A percentile compares a stretch with the other conserved stretches of the same genome.
Conservation (phyloP, 345 rosid genomes). For the Balakata baccata region DNA sequence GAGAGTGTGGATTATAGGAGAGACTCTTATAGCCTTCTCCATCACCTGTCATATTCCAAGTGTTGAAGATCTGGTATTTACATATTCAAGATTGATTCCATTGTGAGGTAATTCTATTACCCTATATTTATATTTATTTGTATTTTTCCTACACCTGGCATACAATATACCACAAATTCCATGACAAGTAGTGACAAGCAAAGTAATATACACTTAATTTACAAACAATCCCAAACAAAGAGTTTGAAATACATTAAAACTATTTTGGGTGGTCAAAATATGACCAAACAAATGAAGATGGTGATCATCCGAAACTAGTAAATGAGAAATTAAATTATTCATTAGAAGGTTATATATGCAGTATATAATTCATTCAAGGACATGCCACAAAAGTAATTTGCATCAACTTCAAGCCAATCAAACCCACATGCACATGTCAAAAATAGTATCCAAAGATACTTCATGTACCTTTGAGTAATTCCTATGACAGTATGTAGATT, state of each 20-base stretch:
- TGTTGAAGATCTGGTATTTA: too few relatives aligned
- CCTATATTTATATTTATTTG: too few relatives aligned
- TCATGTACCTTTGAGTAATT: slow-evolving; percentile 84
- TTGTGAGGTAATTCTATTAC: too few relatives aligned
- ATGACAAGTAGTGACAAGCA: not conserved
- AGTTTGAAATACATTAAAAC: not conserved
- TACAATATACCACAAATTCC: slow-evolving; percentile 16
- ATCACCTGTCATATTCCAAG: too few relatives aligned
- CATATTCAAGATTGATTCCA: slow-evolving; percentile 89
- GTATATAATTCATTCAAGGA: not conserved
- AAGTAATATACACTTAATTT: not conserved
- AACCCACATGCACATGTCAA: not conserved
- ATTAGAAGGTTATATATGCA: not conserved
- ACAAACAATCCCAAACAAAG: not conserved
- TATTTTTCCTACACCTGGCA: too few relatives aligned
- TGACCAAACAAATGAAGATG: not conserved
- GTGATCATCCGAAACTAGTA: not conserved
- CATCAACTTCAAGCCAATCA: not conserved
- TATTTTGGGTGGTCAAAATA: not conserved
- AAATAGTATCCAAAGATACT: slow-evolving; percentile 1
- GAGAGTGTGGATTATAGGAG: too few relatives aligned
- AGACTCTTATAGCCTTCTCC: too few relatives aligned
- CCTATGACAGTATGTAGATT: slow-evolving; percentile 95
- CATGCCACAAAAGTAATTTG: not conserved
- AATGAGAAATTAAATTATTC: not conserved